Percentiles rank a stretch among this genome's conserved stretches.
Conservation (phyloP, 2,329 filamentous ascomycete genomes). For the Bipolaris victoriae region DNA sequence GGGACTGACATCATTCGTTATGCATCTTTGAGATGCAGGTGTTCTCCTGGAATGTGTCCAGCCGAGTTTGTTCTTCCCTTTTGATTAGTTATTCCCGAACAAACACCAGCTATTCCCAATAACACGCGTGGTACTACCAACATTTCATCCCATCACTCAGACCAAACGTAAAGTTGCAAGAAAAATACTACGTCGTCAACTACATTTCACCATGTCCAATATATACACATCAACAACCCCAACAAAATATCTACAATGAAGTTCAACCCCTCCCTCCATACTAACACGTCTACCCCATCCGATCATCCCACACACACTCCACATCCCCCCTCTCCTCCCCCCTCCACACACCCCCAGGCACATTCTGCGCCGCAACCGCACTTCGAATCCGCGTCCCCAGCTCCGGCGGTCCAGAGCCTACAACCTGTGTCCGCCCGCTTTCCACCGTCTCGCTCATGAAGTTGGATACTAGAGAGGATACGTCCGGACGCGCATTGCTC, state of each 20-base stretch:
- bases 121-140: too few relatives aligned
- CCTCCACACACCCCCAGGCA: constrained; percentile 5
- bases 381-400: constrained; percentile 7
- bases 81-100: too few relatives aligned
- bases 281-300: constrained; percentile 7
- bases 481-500: constrained; percentile 6
- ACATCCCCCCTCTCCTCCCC: constrained; percentile 10
- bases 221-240: too few relatives aligned
- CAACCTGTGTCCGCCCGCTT: constrained; percentile 3
- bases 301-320: constrained; percentile 12
- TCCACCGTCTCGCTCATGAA: constrained; percentile 12
- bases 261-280: background rate
- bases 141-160: too few relatives aligned
- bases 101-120: too few relatives aligned
- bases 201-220: too few relatives aligned
- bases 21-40: too few relatives aligned
- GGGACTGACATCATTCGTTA: too few relatives aligned
- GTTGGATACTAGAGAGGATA: background rate
- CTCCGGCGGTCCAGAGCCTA: constrained; percentile 1
- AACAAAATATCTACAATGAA: background rate
- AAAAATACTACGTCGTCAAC: too few relatives aligned
- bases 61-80: too few relatives aligned
- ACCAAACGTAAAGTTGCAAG: too few relatives aligned
- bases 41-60: too few relatives aligned
- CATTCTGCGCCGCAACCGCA: constrained; percentile 12